A percentile compares a stretch with the other conserved stretches of the same genome.
These are phyloP conservation scores for Stygiomarasmius scandens DNA, from an alignment of 1,284 basidiomycete genomes.

Conservation along the genomic window DNA sequence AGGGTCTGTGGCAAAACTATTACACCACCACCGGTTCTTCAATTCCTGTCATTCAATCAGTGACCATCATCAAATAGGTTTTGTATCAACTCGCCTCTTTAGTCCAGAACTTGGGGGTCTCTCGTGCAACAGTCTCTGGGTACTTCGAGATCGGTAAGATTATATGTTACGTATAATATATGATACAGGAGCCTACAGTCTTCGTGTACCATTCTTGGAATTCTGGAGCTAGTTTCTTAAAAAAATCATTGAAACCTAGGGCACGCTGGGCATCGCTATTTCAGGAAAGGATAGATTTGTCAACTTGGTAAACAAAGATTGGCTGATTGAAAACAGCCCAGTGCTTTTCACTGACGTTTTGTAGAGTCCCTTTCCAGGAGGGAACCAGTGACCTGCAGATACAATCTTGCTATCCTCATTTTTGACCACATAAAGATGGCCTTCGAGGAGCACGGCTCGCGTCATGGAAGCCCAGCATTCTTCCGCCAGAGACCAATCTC, in stretches of 20 bases:
- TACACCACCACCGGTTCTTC: conserved; percentile 10
- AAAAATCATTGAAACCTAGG: conserved; percentile 11
- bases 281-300: neutral
- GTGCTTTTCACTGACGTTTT: neutral
- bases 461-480: neutral
- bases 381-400: conserved; percentile 2
- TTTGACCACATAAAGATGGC: conserved; percentile 5
- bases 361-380: conserved; percentile 3
- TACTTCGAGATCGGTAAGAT: neutral
- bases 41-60: neutral
- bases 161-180: neutral
- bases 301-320: neutral
- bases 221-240: conserved; percentile 8
- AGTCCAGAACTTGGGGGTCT: neutral
- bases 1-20: conserved; percentile 1
- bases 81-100: neutral
- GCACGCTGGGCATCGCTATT: conserved; percentile 7
- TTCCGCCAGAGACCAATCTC: conserved; percentile 3
- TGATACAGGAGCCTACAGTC: neutral
- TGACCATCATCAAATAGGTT: neutral
- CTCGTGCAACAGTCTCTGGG: neutral
- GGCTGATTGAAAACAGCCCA: neutral
- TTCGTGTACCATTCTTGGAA: conserved; percentile 9
- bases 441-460: conserved; percentile 10
- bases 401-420: conserved; percentile 4